Percentiles rank a stretch among this genome's conserved stretches.
These are phyloP conservation scores for Inosperma sp. DNA, from an alignment of 768 basidiomycete genomes.

Conservation along the genomic window DNA sequence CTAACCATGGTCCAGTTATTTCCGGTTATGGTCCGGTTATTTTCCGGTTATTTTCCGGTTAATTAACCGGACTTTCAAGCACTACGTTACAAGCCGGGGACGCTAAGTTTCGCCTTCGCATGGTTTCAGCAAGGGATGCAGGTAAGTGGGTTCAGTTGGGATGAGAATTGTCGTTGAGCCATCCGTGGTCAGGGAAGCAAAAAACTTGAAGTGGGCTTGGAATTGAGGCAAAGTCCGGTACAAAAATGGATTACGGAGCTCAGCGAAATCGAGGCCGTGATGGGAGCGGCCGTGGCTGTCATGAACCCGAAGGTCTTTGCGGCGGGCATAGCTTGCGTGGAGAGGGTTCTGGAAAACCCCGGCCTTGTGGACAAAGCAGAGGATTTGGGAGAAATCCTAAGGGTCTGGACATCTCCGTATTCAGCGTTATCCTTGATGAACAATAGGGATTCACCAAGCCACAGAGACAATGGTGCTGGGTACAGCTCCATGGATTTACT, in stretches of 20 bases:
- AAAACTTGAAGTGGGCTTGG: too few relatives aligned
- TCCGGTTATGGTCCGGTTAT: too few relatives aligned
- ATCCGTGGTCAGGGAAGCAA: too few relatives aligned
- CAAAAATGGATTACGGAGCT: not conserved
- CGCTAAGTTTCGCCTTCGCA: not conserved
- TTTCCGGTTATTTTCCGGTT: too few relatives aligned
- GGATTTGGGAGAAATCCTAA: not conserved
- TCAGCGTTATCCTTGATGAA: conserved; percentile 7
- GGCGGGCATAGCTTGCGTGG: not conserved
- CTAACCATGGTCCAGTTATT: too few relatives aligned
- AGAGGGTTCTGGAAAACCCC: not conserved
- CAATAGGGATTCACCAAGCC: conserved; percentile 8
- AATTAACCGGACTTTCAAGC: not conserved
- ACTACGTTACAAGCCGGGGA: not conserved
- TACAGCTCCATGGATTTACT: conserved; percentile 5
- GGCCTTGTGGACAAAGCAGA: not conserved
- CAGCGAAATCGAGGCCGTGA: not conserved
- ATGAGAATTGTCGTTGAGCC: too few relatives aligned
- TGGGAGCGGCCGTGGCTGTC: not conserved
- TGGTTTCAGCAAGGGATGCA: conserved; percentile 8
- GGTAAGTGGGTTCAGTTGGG: not conserved
- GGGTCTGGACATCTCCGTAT: conserved; percentile 8
- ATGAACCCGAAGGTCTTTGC: not conserved
- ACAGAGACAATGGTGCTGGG: conserved; percentile 2
- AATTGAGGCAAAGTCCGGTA: too few relatives aligned